Evolutionary conservation across 2,329 filamentous ascomycete species (phyloP), one percentile per base, ranked within the genome.

Genomic region (Penicillium corylophilum): DNA sequence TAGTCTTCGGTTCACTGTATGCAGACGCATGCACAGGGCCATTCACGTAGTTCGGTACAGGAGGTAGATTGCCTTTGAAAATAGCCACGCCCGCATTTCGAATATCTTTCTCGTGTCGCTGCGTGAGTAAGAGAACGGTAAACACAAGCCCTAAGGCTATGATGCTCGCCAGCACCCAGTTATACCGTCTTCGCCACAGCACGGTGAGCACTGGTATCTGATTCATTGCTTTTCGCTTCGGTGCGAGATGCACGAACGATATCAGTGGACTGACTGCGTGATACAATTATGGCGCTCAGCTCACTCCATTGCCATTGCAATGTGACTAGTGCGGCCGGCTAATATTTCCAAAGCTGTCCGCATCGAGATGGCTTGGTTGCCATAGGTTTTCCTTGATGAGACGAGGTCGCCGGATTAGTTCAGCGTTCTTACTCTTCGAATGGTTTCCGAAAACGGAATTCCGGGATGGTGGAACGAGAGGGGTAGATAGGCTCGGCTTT

Each of bases 101-200:
- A 10, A 48, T 40, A 20, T 31, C 52, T 20, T 47, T 28, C 13
- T 42, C 13, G 2, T 47, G 22, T 28, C 40, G 42, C 3, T 15
- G 18, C 2, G 28, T 10, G 20, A 58, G 16, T 18, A 18, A n/a
- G 31, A 18, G 6, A 5, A 35, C 15, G 31, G 31, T 24, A 24
- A 58, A 43, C 42, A 44, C 31, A 36, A 55, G 39, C 9, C 46
- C 55, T 5, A 53, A 23, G 1, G 41, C 39, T 23, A 54, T 28
- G 12, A 20, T 36, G 35, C 15, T 20, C 9, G 35, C 16, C 29
- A 31, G 29, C 5, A n/a, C 29, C 29, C 29, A 31, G 29, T n/a
- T 3, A n/a, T 31, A 36, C 16, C 35, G 16, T 18, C 16, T 36
- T 3, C 20, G 35, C 29, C 29, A 31, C 29, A 31, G n/a, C n/a